A percentile compares a stretch with the other conserved stretches of the same genome.
Conservation (phyloP, 2,329 filamentous ascomycete species). For the Endoconidiophora laricicola region DNA sequence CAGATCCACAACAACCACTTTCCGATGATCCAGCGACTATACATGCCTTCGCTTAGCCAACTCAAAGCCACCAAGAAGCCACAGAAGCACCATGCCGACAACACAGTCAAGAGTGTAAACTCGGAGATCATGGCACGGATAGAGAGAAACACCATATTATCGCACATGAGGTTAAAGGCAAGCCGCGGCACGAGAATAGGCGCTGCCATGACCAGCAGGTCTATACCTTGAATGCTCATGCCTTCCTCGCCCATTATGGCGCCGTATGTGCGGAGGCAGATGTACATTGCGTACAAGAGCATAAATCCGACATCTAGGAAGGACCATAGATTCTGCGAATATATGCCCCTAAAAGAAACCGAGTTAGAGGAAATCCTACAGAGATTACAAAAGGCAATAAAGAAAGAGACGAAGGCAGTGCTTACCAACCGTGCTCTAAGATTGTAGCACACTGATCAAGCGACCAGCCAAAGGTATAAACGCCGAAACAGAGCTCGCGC, state of each 20-base stretch:
- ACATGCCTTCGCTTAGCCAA: constrained; percentile 54
- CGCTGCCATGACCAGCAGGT: constrained; percentile 61
- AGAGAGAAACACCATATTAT: constrained; percentile 71
- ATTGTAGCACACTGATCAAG: constrained; percentile 64
- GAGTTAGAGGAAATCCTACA: not conserved
- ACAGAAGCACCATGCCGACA: constrained; percentile 70
- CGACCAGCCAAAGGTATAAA: constrained; percentile 66
- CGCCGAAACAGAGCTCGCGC: constrained; percentile 48
- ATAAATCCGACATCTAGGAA: constrained; percentile 70
- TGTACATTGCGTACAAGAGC: constrained; percentile 52
- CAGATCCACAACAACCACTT: constrained; percentile 93
- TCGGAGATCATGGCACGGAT: constrained; percentile 73
- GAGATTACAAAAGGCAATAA: not conserved
- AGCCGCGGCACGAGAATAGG: constrained; percentile 63
- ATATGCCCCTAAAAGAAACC: constrained; percentile 44
- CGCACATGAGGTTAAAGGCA: constrained; percentile 67
- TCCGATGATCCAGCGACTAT: constrained; percentile 38
- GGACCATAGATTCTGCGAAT: constrained; percentile 78
- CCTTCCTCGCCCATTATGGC: constrained; percentile 32
- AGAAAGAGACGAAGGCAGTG: constrained; percentile 3
- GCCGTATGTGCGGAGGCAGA: constrained; percentile 50
- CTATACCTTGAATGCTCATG: constrained; percentile 49
- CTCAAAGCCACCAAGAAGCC: constrained; percentile 66
- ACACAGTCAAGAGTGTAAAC: constrained; percentile 58
- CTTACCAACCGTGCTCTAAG: constrained; percentile 51